Base-by-base conservation (phyloP, 1,139 yeast genomes). In the Geotrichum cucujoidarum region DNA sequence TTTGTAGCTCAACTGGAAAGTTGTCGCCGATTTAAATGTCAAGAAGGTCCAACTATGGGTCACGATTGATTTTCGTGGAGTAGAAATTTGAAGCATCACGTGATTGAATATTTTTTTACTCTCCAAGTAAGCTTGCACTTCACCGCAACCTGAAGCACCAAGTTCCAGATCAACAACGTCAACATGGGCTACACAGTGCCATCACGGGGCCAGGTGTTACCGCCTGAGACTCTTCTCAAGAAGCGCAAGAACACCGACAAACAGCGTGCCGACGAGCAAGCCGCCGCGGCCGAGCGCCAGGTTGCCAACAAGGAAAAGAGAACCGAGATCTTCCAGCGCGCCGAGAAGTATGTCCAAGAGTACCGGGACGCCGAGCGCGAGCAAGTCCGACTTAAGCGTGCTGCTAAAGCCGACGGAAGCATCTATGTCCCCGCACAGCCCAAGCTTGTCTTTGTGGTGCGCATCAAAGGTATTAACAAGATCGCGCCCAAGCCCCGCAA, bases 381-480 rank as follows among this genome's bases (percentile, higher is more conserved):
- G 67, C 75, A 87, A 72, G 78, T 92, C 71, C 77, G 81, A 56
- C 95, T 96, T 69, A 85, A 83, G 82, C 89, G 97, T 75, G 89
- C 86, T 60, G 97, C 97, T 66, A 88, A 87, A 79, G 94, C 95
- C 72, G 76, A 82, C 70, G 95, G 95, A 74, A 57, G 58, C 53
- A 48, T 54, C 43, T 92, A 83, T 80, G 97, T 92, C 67, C 95
- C 87, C 68, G 96, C 95, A 71, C 95, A 92, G 81, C 81, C 86
- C 69, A 90, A 89, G 78, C 84, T 92, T 70, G 95, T 88, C 64
- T 90, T 92, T 74, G 95, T 92, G 70, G 81, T 92, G 74, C 90
- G 98, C 83, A 92, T 92, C 83, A 92, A 92, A 92, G 98, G 98
- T 90, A 88, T 92, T 75, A 88, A 81, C 90, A 92, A 92, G 86